These are phyloP conservation scores for Colletotrichum chrysophilum DNA, from an alignment of 2,329 filamentous ascomycete genomes.

Conservation along the genomic window DNA sequence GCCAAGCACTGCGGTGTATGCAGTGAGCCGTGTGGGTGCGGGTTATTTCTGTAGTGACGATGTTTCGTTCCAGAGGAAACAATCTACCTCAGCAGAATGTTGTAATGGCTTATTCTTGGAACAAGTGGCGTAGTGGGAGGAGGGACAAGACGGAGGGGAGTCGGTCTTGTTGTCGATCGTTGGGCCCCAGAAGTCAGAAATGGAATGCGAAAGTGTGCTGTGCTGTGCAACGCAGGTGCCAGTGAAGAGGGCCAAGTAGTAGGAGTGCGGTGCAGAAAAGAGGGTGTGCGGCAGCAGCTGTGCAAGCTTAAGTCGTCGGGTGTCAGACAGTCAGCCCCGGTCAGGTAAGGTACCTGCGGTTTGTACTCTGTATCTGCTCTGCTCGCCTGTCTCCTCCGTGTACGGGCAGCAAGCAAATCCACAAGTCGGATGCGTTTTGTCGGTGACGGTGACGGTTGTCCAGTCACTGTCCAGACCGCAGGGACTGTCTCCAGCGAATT, in stretches of 20 bases:
- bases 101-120: constrained; percentile 15
- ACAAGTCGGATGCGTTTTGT: background rate
- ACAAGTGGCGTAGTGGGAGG: constrained; percentile 3
- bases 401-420: background rate
- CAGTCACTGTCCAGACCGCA: constrained; percentile 10
- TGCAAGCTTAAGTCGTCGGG: constrained; percentile 16
- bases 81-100: constrained; percentile 4
- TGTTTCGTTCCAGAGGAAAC: constrained; percentile 16
- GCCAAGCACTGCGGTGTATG: background rate
- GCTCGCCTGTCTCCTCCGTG: background rate
- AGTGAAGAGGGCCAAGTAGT: background rate
- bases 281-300: constrained; percentile 14
- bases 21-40: background rate
- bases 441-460: constrained; percentile 21
- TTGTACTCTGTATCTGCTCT: background rate
- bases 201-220: constrained; percentile 7
- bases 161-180: constrained; percentile 11
- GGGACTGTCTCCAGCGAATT: constrained; percentile 14
- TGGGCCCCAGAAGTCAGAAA: background rate
- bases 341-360: background rate
- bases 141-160: background rate
- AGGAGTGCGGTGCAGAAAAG: constrained; percentile 17
- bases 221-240: background rate
- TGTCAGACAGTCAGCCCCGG: constrained; percentile 18
- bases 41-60: constrained; percentile 7